A percentile compares a stretch with the other conserved stretches of the same genome.
Evolutionary conservation across 2,329 filamentous ascomycete species (phyloP).

Genomic region (Graphium sp.): DNA sequence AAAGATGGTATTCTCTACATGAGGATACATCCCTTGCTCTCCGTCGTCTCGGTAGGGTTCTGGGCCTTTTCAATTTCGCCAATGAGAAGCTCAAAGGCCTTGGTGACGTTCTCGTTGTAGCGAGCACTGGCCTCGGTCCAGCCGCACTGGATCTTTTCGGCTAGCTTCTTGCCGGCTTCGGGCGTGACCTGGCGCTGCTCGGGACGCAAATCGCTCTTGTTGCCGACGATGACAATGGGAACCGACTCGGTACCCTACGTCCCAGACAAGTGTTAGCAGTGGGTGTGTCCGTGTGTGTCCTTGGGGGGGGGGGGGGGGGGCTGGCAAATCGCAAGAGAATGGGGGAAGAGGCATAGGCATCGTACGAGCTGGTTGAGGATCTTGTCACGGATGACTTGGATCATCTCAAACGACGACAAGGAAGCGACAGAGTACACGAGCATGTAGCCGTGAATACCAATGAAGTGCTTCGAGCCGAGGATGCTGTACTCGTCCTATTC

Average conservation of each 20-base stretch:
- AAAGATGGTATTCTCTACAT: conserved; percentile 62
- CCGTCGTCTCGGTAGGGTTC: conserved; percentile 71
- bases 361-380: conserved; percentile 83
- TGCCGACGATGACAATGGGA: conserved; percentile 86
- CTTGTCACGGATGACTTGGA: conserved; percentile 88
- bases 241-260: conserved; percentile 78
- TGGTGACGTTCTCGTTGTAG: conserved; percentile 84
- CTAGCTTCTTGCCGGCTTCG: conserved; percentile 72
- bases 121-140: conserved; percentile 91
- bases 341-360: background rate
- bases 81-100: conserved; percentile 88
- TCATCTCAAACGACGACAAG: conserved; percentile 92
- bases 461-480: conserved; percentile 95
- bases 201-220: conserved; percentile 86
- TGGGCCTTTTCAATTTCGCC: conserved; percentile 88
- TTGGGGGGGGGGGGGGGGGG: too few species aligned
- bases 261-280: conserved; percentile 1
- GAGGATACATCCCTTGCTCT: conserved; percentile 62
- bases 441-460: conserved; percentile 97
- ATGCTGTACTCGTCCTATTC: conserved; percentile 91
- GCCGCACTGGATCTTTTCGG: conserved; percentile 76
- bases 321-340: too few species aligned
- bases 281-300: too few species aligned
- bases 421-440: conserved; percentile 96
- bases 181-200: conserved; percentile 82